phyloP scores from a whole-genome alignment of 495 filamentous ascomycete genomes.

The Umbilicaria muhlenbergii region DNA sequence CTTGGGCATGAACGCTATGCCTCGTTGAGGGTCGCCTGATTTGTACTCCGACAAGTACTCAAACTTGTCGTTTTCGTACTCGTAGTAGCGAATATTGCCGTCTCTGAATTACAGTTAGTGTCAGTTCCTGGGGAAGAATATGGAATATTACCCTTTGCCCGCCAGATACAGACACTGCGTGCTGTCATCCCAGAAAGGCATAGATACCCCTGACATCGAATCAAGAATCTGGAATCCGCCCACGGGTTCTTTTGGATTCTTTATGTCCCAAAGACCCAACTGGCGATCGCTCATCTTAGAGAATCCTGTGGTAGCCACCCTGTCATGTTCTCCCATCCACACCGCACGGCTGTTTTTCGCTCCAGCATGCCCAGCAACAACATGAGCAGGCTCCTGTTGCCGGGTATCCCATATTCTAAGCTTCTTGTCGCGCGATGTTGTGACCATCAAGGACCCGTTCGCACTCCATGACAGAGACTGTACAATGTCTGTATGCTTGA shows the following conservation, averaged over 20 bases:
- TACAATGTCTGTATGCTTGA: slow-evolving; percentile 80
- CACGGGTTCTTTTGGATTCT: slow-evolving; percentile 61
- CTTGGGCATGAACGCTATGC: slow-evolving; percentile 88
- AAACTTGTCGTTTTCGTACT: slow-evolving; percentile 95
- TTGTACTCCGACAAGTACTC: slow-evolving; percentile 94
- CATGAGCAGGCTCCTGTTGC: slow-evolving; percentile 76
- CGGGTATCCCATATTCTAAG: slow-evolving; percentile 92
- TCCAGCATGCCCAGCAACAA: slow-evolving; percentile 70
- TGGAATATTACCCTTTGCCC: slow-evolving; percentile 62
- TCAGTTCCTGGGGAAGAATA: background rate
- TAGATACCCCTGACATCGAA: slow-evolving; percentile 91
- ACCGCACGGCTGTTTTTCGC: slow-evolving; percentile 94
- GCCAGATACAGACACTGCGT: slow-evolving; percentile 87
- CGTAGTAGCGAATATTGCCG: slow-evolving; percentile 96
- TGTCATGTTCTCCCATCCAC: slow-evolving; percentile 92
- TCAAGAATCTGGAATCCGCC: slow-evolving; percentile 79
- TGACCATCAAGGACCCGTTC: slow-evolving; percentile 75
- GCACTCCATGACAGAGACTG: slow-evolving; percentile 94
- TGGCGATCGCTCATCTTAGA: slow-evolving; percentile 97
- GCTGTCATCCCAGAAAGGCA: slow-evolving; percentile 99
- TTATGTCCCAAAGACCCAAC: slow-evolving; percentile 87
- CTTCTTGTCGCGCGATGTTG: slow-evolving; percentile 96
- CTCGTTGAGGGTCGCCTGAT: slow-evolving; percentile 83
- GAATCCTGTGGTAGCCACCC: slow-evolving; percentile 91
- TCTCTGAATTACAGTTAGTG: slow-evolving; percentile 38